A percentile compares a stretch with the other conserved stretches of the same genome.
Evolutionary conservation across 23 red algal species (phyloP).

Genomic region (Chondrus crispus): DNA sequence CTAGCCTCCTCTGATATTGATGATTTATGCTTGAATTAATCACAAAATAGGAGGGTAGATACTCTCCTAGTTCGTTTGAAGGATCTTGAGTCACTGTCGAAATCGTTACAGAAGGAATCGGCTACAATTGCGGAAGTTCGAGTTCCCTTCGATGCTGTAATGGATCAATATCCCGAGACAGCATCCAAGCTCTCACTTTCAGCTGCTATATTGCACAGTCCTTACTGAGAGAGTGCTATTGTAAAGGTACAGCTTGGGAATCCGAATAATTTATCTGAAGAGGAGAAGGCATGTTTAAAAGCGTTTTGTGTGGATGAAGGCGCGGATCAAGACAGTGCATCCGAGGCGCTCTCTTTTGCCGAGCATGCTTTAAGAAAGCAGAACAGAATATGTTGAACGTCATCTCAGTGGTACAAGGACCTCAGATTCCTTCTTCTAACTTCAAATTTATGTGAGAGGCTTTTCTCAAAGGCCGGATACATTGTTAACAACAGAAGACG

Average conservation of each 20-base stretch:
- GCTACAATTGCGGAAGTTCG: background rate
- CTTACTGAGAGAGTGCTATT: background rate
- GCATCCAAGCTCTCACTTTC: background rate
- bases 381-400: too few relatives aligned
- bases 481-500: background rate
- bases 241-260: background rate
- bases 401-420: too few relatives aligned
- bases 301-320: too few relatives aligned
- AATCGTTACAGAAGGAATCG: background rate
- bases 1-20: background rate
- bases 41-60: background rate
- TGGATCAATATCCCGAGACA: background rate
- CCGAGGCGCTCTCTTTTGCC: too few relatives aligned
- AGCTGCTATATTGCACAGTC: background rate
- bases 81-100: background rate
- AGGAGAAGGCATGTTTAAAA: too few relatives aligned
- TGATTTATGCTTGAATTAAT: background rate
- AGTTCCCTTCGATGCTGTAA: background rate
- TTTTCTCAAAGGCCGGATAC: background rate
- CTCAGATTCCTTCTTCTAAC: background rate
- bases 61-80: background rate
- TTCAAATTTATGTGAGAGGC: background rate
- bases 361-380: too few relatives aligned
- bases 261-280: background rate
- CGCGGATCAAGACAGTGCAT: too few relatives aligned